Evolutionary conservation across 257 asterid genomes (phyloP).

Genomic region (Solanum arcanum): DNA sequence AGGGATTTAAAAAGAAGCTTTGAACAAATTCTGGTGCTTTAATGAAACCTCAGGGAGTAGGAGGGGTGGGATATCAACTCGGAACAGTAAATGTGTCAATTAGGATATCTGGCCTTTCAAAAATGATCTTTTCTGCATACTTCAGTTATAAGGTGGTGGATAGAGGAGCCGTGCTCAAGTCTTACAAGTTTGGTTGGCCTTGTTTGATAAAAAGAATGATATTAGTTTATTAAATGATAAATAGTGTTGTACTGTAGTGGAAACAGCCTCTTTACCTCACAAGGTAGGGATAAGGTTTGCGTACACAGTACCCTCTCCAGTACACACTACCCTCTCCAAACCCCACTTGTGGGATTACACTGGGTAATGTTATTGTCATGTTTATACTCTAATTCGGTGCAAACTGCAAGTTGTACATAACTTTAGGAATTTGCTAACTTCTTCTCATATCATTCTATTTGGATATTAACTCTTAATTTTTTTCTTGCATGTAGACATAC

Average conservation of each 20-base stretch:
- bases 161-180: neutral
- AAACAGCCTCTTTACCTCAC: neutral
- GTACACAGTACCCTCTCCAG: neutral
- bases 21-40: neutral
- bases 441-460: neutral
- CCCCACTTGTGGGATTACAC: neutral
- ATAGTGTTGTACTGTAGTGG: neutral
- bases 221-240: neutral
- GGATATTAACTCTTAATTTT: neutral
- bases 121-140: neutral
- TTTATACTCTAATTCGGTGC: neutral
- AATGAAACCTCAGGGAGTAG: neutral
- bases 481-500: constrained; percentile 53
- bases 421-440: neutral
- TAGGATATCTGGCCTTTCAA: neutral
- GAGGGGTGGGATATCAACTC: neutral
- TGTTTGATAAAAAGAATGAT: neutral
- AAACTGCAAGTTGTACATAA: neutral
- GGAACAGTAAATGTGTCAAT: neutral
- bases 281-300: neutral
- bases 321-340: neutral
- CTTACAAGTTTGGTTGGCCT: neutral
- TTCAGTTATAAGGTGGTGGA: neutral
- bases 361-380: neutral
- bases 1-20: neutral